Conservation (phyloP, 1,284 basidiomycete species). For the Malassezia pachydermatis region DNA sequence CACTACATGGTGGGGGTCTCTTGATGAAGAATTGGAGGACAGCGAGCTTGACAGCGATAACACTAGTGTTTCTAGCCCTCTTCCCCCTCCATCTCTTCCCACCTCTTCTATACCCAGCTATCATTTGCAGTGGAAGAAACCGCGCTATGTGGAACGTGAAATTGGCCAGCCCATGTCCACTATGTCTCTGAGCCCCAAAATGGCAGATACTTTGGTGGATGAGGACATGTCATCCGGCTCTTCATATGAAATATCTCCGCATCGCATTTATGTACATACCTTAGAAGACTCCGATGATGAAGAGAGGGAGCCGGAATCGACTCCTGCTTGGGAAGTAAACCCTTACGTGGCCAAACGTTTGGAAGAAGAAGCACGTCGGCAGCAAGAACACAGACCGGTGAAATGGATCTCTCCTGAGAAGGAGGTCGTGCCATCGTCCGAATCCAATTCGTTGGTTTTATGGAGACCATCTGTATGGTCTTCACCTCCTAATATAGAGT, state of each 20-base stretch:
- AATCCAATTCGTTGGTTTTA: conserved; percentile 1
- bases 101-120: no score
- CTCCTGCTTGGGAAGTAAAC: conserved; percentile 4
- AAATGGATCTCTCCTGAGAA: conserved; percentile 5
- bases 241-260: conserved; percentile 16
- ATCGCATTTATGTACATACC: conserved; percentile 15
- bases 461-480: conserved; percentile 11
- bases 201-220: not conserved
- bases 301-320: not conserved
- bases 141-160: conserved; percentile 11
- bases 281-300: conserved; percentile 15
- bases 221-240: conserved; percentile 10
- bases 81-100: no score
- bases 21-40: no score
- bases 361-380: not conserved
- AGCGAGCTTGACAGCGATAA: no score
- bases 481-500: no score
- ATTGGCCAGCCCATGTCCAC: conserved; percentile 2
- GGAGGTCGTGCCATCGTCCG: not conserved
- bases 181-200: conserved; percentile 4
- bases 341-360: conserved; percentile 1
- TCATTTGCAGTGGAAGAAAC: no score
- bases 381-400: not conserved
- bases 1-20: no score
- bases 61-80: no score